Conservation (phyloP, 441 rosid genomes). For the Brassica hybrid region DNA sequence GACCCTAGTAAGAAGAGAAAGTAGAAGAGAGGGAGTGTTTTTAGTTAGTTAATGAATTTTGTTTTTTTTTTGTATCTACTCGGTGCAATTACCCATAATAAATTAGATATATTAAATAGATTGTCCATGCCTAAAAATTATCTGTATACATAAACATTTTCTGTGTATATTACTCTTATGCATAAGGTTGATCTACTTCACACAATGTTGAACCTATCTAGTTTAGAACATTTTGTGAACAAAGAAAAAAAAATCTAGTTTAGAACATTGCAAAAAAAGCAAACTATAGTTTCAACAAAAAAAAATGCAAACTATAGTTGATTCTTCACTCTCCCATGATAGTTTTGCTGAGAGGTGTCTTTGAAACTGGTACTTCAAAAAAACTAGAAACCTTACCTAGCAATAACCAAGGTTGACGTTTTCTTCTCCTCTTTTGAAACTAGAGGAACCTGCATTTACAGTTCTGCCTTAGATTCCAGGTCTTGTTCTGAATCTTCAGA, state of each 20-base stretch:
- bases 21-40: too few relatives aligned
- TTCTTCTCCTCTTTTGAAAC: conserved; percentile 19
- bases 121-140: too few relatives aligned
- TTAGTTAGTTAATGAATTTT: too few relatives aligned
- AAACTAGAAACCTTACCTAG: conserved; percentile 26
- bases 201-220: neutral
- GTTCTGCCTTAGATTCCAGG: conserved; percentile 71
- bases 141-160: too few relatives aligned
- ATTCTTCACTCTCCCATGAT: neutral
- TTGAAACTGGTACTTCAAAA: conserved; percentile 17
- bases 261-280: neutral
- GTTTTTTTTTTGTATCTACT: too few relatives aligned
- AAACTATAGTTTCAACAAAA: too few relatives aligned
- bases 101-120: too few relatives aligned
- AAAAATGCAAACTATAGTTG: neutral
- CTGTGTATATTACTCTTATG: too few relatives aligned
- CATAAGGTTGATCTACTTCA: neutral
- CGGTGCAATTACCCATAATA: too few relatives aligned
- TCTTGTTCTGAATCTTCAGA: conserved; percentile 48
- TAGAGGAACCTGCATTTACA: conserved; percentile 43
- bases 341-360: conserved; percentile 14
- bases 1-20: too few relatives aligned
- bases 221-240: too few relatives aligned
- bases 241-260: too few relatives aligned
- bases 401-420: neutral